Percentiles rank a stretch among this genome's conserved stretches.
These are phyloP conservation scores for Metschnikowia gruessii DNA, from an alignment of 805 yeast species.

Conservation along the genomic window DNA sequence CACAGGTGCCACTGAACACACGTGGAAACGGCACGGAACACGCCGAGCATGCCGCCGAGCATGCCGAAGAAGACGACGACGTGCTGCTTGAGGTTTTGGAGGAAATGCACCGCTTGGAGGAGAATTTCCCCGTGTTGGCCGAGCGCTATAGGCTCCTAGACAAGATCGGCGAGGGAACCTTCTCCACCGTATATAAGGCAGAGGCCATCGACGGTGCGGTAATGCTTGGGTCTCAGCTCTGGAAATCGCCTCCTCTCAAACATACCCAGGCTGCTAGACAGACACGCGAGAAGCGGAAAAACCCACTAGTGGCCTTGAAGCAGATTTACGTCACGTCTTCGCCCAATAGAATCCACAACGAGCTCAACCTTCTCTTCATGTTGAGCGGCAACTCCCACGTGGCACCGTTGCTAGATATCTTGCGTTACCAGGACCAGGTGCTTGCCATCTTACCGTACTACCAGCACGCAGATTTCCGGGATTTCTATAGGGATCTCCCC, in stretches of 20 bases:
- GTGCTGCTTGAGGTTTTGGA: slow-evolving; percentile 51
- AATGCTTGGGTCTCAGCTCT: slow-evolving; percentile 37
- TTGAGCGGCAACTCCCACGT: slow-evolving; percentile 68
- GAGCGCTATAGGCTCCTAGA: slow-evolving; percentile 49
- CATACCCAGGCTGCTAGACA: slow-evolving; percentile 13
- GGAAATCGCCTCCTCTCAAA: slow-evolving; percentile 46
- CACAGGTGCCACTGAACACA: neutral
- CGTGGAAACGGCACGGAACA: neutral
- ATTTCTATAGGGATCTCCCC: slow-evolving; percentile 77
- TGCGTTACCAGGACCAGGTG: slow-evolving; percentile 87
- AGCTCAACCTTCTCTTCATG: slow-evolving; percentile 70
- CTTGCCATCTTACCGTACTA: slow-evolving; percentile 89
- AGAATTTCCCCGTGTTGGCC: slow-evolving; percentile 52
- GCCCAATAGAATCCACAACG: slow-evolving; percentile 87
- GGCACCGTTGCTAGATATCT: slow-evolving; percentile 86
- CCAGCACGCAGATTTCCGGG: slow-evolving; percentile 86
- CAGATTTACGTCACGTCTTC: slow-evolving; percentile 94
- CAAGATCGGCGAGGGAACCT: slow-evolving; percentile 67
- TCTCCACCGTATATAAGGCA: slow-evolving; percentile 60
- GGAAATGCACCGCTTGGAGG: slow-evolving; percentile 55
- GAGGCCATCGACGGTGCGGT: slow-evolving; percentile 47
- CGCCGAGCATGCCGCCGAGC: slow-evolving; percentile 8
- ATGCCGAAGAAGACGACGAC: slow-evolving; percentile 39
- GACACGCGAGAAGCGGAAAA: slow-evolving; percentile 29
- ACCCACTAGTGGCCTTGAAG: slow-evolving; percentile 76